Conservation (phyloP, 176 grass and related monocot genomes). For the Rhynchospora tenuis region DNA sequence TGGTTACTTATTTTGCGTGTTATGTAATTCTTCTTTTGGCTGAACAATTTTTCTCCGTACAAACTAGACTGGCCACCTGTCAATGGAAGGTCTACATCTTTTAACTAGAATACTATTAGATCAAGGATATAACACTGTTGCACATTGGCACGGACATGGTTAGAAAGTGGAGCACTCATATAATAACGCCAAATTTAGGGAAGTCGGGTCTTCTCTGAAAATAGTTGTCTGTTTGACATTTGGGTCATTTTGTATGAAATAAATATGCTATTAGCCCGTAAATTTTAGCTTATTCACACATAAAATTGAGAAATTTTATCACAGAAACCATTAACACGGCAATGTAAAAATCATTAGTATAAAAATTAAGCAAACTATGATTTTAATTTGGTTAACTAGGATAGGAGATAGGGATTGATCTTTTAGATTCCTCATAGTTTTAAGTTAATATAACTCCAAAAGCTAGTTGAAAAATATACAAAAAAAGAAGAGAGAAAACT, state of each 20-base stretch:
- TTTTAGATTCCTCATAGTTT: no score
- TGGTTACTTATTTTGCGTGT: not conserved
- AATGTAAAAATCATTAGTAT: not conserved
- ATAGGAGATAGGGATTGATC: no score
- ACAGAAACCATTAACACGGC: not conserved
- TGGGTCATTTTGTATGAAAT: not conserved
- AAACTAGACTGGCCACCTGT: not conserved
- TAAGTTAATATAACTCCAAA: not conserved
- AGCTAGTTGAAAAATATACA: not conserved
- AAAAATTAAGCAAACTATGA: not conserved
- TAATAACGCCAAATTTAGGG: not conserved
- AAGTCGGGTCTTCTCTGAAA: not conserved
- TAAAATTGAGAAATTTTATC: not conserved
- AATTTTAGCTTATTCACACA: no score
- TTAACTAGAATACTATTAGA: conserved; percentile 21
- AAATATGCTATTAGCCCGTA: not conserved
- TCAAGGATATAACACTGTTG: conserved; percentile 13
- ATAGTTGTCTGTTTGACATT: not conserved
- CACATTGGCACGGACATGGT: not conserved
- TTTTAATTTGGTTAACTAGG: not conserved
- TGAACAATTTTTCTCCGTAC: not conserved
- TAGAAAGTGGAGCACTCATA: not conserved
- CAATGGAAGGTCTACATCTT: not conserved
- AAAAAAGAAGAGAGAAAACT: not conserved
- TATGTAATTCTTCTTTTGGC: not conserved